Evolutionary conservation across 1,139 yeast species (phyloP), one percentile per base, ranked within the genome.

Genomic region (Yarrowia galli): DNA sequence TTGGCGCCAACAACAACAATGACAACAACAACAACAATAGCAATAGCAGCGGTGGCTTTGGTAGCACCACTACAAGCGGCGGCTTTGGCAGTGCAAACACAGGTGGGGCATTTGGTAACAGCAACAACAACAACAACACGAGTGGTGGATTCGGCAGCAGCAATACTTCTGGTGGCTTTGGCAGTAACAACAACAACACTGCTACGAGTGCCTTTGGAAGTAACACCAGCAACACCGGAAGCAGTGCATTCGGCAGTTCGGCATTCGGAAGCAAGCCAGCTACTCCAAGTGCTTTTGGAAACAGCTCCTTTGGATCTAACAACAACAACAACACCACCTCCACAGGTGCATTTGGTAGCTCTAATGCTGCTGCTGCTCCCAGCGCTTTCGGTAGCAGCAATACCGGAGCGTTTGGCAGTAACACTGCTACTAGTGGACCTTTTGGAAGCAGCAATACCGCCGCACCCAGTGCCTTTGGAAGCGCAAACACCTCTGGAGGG

Each of bases 91-190:
- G 6, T 38, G 4, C 48, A 16, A 43, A 43, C 48, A 40, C 25
- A 6, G 22, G 22, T 4, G 40, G 40, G 3, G 40, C 9, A 1
- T 36, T 36, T 16, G 40, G 49, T 10, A 43, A 43, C 25, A 43
- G 22, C 60, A 38, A 40, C n/a, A n/a, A n/a, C n/a, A 53, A 38
- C 22, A 54, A 22, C 25, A 53, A 36, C 45, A 54, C 32, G 16
- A n/a, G 42, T 16, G 23, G n/a, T n/a, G n/a, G n/a, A n/a, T 46
- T 46, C 25, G 51, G 51, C 4, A 46, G 16, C 43, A 53, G 9
- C 60, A 38, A 40, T 18, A 40, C 20, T 38, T 38, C n/a, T 13
- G 15, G 48, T 9, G 40, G 40, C 5, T 53, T 36, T 13, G 58
- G 43, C 18, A 53, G 23, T 16, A 54, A 22, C 25, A 53, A 38